Base-by-base conservation (phyloP, 495 filamentous ascomycete species). In the Coniosporium apollinis region DNA sequence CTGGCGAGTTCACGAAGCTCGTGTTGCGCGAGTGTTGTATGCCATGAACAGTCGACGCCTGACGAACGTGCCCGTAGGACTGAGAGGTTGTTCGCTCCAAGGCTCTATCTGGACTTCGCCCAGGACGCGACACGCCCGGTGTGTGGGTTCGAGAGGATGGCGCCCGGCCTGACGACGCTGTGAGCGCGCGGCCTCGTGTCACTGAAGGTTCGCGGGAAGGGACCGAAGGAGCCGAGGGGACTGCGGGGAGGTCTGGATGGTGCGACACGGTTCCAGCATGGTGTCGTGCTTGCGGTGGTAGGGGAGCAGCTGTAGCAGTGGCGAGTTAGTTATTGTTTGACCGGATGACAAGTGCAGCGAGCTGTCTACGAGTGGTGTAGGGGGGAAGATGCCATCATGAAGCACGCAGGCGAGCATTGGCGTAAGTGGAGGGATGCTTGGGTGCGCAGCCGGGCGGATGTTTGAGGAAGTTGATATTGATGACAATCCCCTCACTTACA, bases 11-110 rank as follows among this genome's bases (percentile, higher is more conserved):
- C 30, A 70, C 67, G 52, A 72, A 71, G 48, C 73, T 79, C 9
- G 86, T 74, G 61, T 89, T 92, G 45, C 89, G 75, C 39, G 85
- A 91, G 59, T 97, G 89, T 51, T 86, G 83, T 42, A 84, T 72
- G 39, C 84, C 84, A 71, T 93, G 82, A 30, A 94, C 83, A 43
- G 93, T 93, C 19, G 87, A 94, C 1, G 84, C 83, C 55, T 97
- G 82, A 15, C 89, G 72, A 53, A 93, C 82, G 52, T 96, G 87
- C 30, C 78, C 79, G 58, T 94, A 91, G 9, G 76, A 55, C 25
- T 65, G 64, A 5, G 76, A 80, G 21, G 74, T 64, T 37, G 68
- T 66, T 36, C 83, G 69, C 54, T 89, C 84, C 44, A 83, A 60
- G 39, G 46, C 62, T 35, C 35, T 47, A 32, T 45, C 52, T 29